Conservation (phyloP, 2,329 filamentous ascomycete genomes). For the Fusarium sp. region DNA sequence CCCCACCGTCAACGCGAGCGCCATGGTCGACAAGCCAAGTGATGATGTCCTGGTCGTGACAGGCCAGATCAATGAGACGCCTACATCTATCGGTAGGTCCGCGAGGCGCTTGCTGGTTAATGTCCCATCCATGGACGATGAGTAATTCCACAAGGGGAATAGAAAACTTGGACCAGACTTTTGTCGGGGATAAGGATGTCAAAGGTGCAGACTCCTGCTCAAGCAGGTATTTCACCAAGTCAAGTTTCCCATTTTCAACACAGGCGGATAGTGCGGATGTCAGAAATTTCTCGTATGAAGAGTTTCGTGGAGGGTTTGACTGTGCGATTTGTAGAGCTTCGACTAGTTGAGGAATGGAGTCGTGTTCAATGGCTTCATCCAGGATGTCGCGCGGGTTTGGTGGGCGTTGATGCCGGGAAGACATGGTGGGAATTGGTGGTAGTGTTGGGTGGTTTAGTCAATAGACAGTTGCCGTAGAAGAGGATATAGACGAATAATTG, state of each 20-base stretch:
- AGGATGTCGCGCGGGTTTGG: background rate
- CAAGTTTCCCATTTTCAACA: background rate
- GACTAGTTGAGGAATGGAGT: background rate
- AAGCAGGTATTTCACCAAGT: background rate
- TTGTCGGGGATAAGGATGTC: background rate
- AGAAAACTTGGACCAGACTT: conserved; percentile 8
- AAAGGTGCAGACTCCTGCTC: background rate
- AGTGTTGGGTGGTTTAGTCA: background rate
- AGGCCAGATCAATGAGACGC: conserved; percentile 14
- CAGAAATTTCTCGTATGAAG: background rate
- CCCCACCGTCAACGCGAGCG: conserved; percentile 9
- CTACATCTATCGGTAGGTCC: background rate
- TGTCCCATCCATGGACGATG: conserved; percentile 16
- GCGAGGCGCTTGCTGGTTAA: conserved; percentile 1
- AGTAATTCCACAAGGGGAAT: conserved; percentile 12
- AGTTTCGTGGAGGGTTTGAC: background rate
- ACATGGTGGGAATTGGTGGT: background rate
- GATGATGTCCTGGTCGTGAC: conserved; percentile 6
- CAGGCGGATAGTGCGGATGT: background rate
- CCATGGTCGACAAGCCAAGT: conserved; percentile 21
- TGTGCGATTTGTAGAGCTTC: background rate
- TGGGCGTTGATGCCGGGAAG: background rate
- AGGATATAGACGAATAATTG: background rate
- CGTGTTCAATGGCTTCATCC: background rate
- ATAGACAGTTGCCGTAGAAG: background rate